Conservation (phyloP, 2,329 filamentous ascomycete genomes). For the Akanthomyces lecanii region DNA sequence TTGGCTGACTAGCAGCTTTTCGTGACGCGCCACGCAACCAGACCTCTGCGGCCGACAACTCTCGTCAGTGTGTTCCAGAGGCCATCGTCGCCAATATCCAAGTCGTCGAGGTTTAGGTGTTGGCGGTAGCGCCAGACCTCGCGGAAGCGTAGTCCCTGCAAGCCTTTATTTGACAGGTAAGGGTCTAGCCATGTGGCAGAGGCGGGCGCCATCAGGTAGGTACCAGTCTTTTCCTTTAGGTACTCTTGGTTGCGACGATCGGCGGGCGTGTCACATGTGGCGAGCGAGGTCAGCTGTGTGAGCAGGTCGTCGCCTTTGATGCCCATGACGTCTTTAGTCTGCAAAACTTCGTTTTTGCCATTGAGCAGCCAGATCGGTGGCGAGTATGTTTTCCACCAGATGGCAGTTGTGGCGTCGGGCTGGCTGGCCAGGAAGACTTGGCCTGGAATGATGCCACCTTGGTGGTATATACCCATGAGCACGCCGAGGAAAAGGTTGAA, state of each 20-base stretch:
- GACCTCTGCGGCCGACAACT: slow-evolving; percentile 60
- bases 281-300: slow-evolving; percentile 51
- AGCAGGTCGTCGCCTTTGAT: slow-evolving; percentile 59
- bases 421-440: slow-evolving; percentile 72
- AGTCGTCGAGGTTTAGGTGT: slow-evolving; percentile 74
- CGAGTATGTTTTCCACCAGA: slow-evolving; percentile 86
- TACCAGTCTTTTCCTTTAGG: slow-evolving; percentile 58
- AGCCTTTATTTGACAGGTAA: slow-evolving; percentile 55
- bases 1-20: slow-evolving; percentile 46
- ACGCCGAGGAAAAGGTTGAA: slow-evolving; percentile 67
- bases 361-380: slow-evolving; percentile 77
- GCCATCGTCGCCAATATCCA: slow-evolving; percentile 75
- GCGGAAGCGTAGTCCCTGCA: slow-evolving; percentile 59
- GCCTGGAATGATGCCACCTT: slow-evolving; percentile 71
- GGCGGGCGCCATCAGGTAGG: slow-evolving; percentile 68
- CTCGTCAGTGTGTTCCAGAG: slow-evolving; percentile 66
- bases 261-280: slow-evolving; percentile 59
- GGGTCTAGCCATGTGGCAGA: slow-evolving; percentile 67
- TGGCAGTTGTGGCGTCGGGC: slow-evolving; percentile 62
- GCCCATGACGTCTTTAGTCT: slow-evolving; percentile 70
- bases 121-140: slow-evolving; percentile 64
- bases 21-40: slow-evolving; percentile 61
- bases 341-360: slow-evolving; percentile 67
- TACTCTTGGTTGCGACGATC: slow-evolving; percentile 53
- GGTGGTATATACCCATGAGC: slow-evolving; percentile 78